phyloP scores from a whole-genome alignment of 106 monocot genomes.

The Narthecium ossifragum region DNA sequence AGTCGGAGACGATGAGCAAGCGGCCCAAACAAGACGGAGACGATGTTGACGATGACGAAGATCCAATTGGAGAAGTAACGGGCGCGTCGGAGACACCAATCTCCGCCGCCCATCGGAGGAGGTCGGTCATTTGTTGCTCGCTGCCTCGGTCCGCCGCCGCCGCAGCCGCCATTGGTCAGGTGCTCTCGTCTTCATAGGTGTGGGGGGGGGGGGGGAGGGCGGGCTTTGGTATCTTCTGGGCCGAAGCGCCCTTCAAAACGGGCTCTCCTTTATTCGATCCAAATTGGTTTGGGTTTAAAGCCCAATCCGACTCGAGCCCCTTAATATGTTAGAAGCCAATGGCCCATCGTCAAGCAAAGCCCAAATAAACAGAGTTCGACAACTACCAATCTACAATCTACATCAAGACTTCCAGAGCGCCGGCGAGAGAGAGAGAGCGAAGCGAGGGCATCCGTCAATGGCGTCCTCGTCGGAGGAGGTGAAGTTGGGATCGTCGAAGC shows the following conservation, averaged over 20 bases:
- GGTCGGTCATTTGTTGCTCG: conserved; percentile 21
- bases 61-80: not conserved
- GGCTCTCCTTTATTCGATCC: not conserved
- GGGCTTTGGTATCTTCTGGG: no score
- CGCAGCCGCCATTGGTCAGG: not conserved
- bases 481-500: conserved; percentile 92
- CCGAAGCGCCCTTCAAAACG: not conserved
- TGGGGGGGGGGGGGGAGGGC: no score
- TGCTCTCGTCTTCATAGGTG: no score
- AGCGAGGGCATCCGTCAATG: conserved; percentile 12
- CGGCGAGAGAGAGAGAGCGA: conserved; percentile 8
- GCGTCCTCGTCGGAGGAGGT: conserved; percentile 45
- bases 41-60: not conserved
- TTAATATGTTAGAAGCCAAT: not conserved
- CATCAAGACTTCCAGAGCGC: conserved; percentile 4
- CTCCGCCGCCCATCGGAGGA: conserved; percentile 69
- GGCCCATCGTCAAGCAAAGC: no score
- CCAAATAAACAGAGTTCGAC: not conserved
- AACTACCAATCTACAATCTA: not conserved
- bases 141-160: conserved; percentile 11
- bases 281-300: no score
- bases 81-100: conserved; percentile 64
- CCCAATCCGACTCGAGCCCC: no score
- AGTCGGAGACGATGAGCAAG: conserved; percentile 51
- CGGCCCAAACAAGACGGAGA: conserved; percentile 53